Base-by-base conservation (phyloP, 108 stramenopile genomes). In the Skeletonema marinoi region DNA sequence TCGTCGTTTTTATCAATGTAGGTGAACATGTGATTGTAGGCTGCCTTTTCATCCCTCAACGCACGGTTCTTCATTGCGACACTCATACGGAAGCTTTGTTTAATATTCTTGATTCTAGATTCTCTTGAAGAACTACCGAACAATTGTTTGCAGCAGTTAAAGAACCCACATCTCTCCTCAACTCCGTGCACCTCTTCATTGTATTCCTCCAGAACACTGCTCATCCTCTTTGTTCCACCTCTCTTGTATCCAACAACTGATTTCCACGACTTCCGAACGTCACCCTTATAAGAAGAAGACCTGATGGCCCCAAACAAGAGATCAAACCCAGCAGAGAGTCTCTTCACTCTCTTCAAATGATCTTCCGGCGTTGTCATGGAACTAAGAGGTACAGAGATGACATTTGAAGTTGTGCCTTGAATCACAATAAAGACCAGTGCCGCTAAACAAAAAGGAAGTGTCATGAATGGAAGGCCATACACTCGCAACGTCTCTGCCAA, bases 381-480 rank as follows among this genome's bases (percentile, higher is more conserved):
- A 25, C 78, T 50, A 12, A 84, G 74, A 58, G 83, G 83, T n/a
- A 84, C 74, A 30, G 83, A 73, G 9, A 80, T 64, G 14, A 81
- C 74, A 35, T 75, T 39, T 0, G 68, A 70, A 32, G 79, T 74
- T 12, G 77, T 83, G 6, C 82, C 82, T 67, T 83, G 82, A 41
- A 84, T 83, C 19, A 74, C 65, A 38, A 83, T 65, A 33, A 78
- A 79, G 39, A 62, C 63, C 14, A 79, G 42, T 2, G 73, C 51
- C 3, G 68, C 60, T 13, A 83, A 30, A 62, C 82, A 83, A 58
- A 83, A 83, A 8, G 82, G 82, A 39, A 83, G 68, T 16, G 82
- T 83, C 78, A 83, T 78, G 69, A 83, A 78, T n/a, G 82, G 82
- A 32, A 83, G 50, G 10, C 78, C 78, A 7, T n/a, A 75, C n/a